Conservation (phyloP, 2,329 filamentous ascomycete genomes). For the Dactylonectria macrodidyma region DNA sequence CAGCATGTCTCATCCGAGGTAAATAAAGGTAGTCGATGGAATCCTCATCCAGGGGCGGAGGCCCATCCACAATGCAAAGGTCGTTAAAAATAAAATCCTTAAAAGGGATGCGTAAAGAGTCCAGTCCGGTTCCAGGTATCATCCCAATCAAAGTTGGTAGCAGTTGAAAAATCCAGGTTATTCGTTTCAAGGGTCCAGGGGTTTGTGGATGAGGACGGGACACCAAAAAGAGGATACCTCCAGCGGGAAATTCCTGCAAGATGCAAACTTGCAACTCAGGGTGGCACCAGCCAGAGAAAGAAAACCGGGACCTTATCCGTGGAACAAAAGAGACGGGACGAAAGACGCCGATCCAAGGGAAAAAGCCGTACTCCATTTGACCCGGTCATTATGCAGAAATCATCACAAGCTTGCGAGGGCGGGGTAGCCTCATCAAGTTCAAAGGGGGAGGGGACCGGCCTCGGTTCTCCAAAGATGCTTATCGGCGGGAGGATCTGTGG, state of each 20-base stretch:
- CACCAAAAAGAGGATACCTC: constrained; percentile 46
- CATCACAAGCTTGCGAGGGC: constrained; percentile 50
- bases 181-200: constrained; percentile 41
- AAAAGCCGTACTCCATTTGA: constrained; percentile 47
- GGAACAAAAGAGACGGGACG: constrained; percentile 45
- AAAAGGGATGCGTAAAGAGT: constrained; percentile 41
- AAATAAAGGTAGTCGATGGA: constrained; percentile 46
- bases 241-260: constrained; percentile 43
- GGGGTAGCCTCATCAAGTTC: constrained; percentile 41
- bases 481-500: constrained; percentile 57
- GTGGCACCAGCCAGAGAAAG: constrained; percentile 44
- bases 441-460: constrained; percentile 37
- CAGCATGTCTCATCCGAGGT: constrained; percentile 53
- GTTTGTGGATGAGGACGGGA: constrained; percentile 37
- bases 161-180: constrained; percentile 44
- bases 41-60: constrained; percentile 43
- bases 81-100: constrained; percentile 45
- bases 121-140: constrained; percentile 42
- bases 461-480: constrained; percentile 42
- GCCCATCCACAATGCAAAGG: constrained; percentile 48
- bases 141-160: constrained; percentile 44
- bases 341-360: constrained; percentile 46
- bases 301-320: constrained; percentile 45
- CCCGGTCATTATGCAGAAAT: constrained; percentile 49
- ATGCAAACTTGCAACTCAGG: constrained; percentile 51